Evolutionary conservation across 257 asterid species (phyloP).

Genomic region (Solanum commersonii): DNA sequence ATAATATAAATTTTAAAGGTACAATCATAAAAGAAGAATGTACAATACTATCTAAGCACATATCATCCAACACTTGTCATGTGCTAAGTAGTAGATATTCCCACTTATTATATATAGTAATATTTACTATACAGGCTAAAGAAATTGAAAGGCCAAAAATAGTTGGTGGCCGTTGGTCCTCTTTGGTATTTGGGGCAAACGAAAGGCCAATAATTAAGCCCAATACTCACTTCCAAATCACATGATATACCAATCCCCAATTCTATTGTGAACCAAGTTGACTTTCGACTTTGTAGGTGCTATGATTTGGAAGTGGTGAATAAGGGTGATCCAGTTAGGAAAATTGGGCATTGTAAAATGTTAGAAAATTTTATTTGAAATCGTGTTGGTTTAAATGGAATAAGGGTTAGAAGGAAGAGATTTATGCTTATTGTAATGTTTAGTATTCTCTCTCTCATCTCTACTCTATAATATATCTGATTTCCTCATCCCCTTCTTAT

Average conservation of each 20-base stretch:
- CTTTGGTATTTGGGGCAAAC: background rate
- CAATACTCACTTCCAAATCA: background rate
- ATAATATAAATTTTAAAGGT: no score
- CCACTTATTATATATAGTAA: no score
- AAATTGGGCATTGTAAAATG: no score
- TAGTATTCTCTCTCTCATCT: background rate
- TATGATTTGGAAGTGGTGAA: background rate
- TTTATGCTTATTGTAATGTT: background rate
- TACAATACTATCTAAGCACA: no score
- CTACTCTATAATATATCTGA: background rate
- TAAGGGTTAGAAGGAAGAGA: no score
- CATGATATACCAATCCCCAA: background rate
- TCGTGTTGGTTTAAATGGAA: no score
- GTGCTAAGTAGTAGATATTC: no score
- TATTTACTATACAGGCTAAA: no score
- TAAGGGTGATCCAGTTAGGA: background rate
- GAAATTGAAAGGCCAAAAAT: background rate
- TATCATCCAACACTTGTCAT: no score
- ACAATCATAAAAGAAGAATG: no score
- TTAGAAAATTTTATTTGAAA: no score
- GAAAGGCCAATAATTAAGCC: background rate
- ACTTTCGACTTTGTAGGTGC: background rate
- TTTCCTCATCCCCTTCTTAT: background rate
- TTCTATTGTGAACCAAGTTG: no score
- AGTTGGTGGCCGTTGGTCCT: background rate